Evolutionary conservation across 2,329 filamentous ascomycete genomes (phyloP).

Genomic region (Ascochyta rabiei): DNA sequence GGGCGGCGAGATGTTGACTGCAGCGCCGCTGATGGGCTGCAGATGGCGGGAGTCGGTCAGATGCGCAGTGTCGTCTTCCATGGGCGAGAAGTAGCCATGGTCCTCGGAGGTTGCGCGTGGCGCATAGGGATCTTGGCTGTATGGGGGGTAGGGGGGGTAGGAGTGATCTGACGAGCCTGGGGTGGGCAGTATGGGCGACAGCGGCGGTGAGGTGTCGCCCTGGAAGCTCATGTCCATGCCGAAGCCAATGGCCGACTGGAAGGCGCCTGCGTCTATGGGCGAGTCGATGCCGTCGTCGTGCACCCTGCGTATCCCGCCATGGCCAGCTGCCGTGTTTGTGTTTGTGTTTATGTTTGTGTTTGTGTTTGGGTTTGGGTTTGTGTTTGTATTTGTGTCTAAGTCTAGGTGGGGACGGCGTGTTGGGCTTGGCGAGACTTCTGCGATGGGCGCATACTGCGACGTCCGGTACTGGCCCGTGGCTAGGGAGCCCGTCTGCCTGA

Average conservation of each 20-base stretch:
- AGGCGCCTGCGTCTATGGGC: slow-evolving; percentile 54
- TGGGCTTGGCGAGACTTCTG: slow-evolving; percentile 58
- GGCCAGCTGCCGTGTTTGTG: slow-evolving; percentile 40
- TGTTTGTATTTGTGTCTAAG: too few relatives aligned
- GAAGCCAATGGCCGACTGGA: slow-evolving; percentile 56
- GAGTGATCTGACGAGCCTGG: slow-evolving; percentile 54
- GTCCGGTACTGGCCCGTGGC: slow-evolving; percentile 47
- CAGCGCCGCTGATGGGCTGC: slow-evolving; percentile 62
- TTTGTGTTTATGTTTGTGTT: slow-evolving; percentile 15
- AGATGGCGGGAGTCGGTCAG: slow-evolving; percentile 63
- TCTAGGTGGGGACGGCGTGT: slow-evolving; percentile 48
- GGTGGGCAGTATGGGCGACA: slow-evolving; percentile 21
- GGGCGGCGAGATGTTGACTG: slow-evolving; percentile 43
- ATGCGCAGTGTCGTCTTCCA: slow-evolving; percentile 64
- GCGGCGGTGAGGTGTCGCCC: slow-evolving; percentile 44
- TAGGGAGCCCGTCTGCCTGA: slow-evolving; percentile 53
- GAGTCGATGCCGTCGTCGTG: slow-evolving; percentile 48
- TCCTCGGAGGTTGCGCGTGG: slow-evolving; percentile 57
- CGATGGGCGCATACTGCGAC: slow-evolving; percentile 60
- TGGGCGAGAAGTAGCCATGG: slow-evolving; percentile 61
- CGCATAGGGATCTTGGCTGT: slow-evolving; percentile 36
- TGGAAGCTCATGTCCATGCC: slow-evolving; percentile 56
- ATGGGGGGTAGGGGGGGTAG: slow-evolving; percentile 54
- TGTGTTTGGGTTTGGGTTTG: slow-evolving; percentile 39
- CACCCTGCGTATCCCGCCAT: slow-evolving; percentile 30